A percentile compares a stretch with the other conserved stretches of the same genome.
Conservation (phyloP, 2,329 filamentous ascomycete species). For the Neocucurbitaria cava region DNA sequence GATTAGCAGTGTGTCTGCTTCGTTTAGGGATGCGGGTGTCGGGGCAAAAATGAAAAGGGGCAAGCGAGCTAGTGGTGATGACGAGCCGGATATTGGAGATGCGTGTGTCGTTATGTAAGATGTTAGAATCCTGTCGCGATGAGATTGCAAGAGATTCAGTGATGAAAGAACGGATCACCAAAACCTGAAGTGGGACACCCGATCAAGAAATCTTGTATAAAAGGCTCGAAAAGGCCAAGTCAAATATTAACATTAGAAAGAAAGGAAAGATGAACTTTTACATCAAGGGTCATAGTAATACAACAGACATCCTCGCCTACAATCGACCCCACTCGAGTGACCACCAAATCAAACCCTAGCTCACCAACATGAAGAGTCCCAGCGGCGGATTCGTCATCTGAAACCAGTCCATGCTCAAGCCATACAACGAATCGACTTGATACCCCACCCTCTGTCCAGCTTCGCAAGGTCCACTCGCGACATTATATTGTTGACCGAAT, state of each 20-base stretch:
- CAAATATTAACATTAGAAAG: conserved; percentile 14
- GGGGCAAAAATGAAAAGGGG: conserved; percentile 1
- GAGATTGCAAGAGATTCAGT: too few species aligned
- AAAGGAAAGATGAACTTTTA: conserved; percentile 9
- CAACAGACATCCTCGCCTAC: conserved; percentile 2
- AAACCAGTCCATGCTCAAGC: conserved; percentile 36
- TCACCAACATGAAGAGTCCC: conserved; percentile 31
- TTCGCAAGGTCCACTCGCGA: conserved; percentile 33
- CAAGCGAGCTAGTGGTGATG: background rate
- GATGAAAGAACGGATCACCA: background rate
- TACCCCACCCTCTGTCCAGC: conserved; percentile 33
- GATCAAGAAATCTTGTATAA: background rate
- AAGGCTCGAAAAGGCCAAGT: background rate
- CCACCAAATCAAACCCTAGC: conserved; percentile 5
- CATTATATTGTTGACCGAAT: conserved; percentile 23
- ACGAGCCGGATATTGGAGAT: conserved; percentile 28
- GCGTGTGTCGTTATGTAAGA: conserved; percentile 25
- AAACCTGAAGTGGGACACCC: background rate
- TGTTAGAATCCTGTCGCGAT: background rate
- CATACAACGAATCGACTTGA: conserved; percentile 28
- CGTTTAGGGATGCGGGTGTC: conserved; percentile 1
- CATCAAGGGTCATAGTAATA: conserved; percentile 4
- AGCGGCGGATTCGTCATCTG: conserved; percentile 31
- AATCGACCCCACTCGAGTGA: background rate
- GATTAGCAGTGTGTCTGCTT: background rate